Base-by-base conservation (phyloP, 2,329 filamentous ascomycete species). In the Claviceps digitariae region DNA sequence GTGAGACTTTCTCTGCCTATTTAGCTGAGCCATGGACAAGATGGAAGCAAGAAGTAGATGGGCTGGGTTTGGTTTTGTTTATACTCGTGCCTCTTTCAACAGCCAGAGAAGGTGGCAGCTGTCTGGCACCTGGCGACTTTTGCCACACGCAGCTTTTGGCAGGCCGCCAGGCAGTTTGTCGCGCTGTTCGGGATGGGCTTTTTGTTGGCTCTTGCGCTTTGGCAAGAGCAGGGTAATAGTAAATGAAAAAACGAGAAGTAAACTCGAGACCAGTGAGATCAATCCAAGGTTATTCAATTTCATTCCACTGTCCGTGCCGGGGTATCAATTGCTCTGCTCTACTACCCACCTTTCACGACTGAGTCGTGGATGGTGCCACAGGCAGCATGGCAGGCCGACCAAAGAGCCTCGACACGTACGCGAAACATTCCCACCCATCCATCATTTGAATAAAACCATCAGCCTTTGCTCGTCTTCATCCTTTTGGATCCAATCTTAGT, bases 401-500 rank as follows among this genome's bases (percentile, higher is more conserved):
- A 50, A n/a, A 23, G 48, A 40, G 17, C 12, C 4, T 20, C 20
- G 47, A 49, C 2, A 10, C 25, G 4, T 29, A n/a, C 9, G 15
- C 10, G 38, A 46, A 52, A 52, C 23, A 25, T 12, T 31, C 5
- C 25, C 15, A 17, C 13, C 20, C 15, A 27, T 8, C 13, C 13
- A 45, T 36, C 29, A 34, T 29, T 8, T 23, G n/a, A n/a, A n/a
- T 40, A 34, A 15, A 15, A 2, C 34, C 44, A 36, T 23, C 20
- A 31, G 6, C 12, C 31, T 49, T 46, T 41, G 13, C 34, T 23
- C 13, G 36, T 27, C 48, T 54, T 54, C 1, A 13, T 25, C 21
- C 27, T 57, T 47, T 69, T 71, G 4, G 57, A 53, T 3, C 69
- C 69, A 29, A 68, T 61, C 2, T 63, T 62, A 0, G 68, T 69